Evolutionary conservation across 208 protist genomes (phyloP).

Genomic region (Porcisia hertigi): DNA sequence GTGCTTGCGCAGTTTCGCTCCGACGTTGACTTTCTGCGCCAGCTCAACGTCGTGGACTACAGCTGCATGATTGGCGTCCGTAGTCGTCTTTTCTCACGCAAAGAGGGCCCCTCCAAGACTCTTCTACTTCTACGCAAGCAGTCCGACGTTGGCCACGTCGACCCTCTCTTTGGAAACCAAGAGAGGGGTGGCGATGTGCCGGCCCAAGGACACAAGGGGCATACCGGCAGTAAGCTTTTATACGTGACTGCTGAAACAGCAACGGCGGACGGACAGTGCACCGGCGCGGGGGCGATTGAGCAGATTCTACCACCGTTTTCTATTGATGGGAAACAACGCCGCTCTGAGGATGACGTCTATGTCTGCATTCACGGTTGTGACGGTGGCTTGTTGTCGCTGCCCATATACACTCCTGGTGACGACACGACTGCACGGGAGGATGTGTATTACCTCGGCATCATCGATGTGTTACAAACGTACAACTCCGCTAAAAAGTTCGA

Average conservation of each 20-base stretch:
- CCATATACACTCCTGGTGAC: conserved; percentile 69
- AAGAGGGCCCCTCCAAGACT: conserved; percentile 68
- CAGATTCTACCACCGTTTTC: background rate
- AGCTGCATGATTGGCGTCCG: conserved; percentile 92
- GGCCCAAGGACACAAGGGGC: background rate
- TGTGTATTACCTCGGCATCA: conserved; percentile 93
- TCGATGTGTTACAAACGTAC: conserved; percentile 94
- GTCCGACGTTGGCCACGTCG: conserved; percentile 5
- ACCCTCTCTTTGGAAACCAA: conserved; percentile 12
- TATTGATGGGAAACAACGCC: background rate
- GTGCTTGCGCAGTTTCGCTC: conserved; percentile 85
- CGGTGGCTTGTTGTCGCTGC: conserved; percentile 77
- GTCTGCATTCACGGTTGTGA: conserved; percentile 80
- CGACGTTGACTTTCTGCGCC: conserved; percentile 81
- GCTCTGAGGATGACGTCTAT: conserved; percentile 40
- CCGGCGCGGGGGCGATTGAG: conserved; percentile 8
- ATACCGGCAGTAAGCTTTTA: conserved; percentile 13
- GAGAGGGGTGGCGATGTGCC: background rate
- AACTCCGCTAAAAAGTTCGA: conserved; percentile 85
- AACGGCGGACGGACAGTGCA: conserved; percentile 18
- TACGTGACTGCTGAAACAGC: conserved; percentile 23
- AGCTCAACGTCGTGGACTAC: conserved; percentile 91
- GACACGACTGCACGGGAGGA: conserved; percentile 77
- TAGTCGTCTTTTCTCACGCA: conserved; percentile 66
- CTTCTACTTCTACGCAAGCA: conserved; percentile 40